phyloP scores from a whole-genome alignment of 257 asterid species.

The Ajuga chamaepitys region DNA sequence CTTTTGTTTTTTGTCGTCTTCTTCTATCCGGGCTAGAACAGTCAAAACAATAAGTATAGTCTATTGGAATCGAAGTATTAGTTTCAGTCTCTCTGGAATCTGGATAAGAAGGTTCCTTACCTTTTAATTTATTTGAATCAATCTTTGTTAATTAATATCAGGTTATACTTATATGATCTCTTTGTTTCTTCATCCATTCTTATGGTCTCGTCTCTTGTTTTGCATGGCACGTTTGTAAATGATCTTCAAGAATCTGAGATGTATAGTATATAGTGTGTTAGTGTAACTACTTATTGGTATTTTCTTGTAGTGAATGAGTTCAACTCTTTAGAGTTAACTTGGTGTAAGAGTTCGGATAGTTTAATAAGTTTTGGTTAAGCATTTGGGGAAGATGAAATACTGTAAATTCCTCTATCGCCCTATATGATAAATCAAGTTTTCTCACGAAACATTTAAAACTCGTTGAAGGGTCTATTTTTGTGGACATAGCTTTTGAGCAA shows the following conservation, averaged over 20 bases:
- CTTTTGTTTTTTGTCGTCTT: neutral
- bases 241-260: slow-evolving; percentile 8
- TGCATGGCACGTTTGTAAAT: neutral
- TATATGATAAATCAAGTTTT: neutral
- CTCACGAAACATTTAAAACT: slow-evolving; percentile 18
- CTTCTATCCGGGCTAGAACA: neutral
- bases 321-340: neutral
- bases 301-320: neutral
- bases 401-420: neutral
- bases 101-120: neutral
- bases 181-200: neutral
- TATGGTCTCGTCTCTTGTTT: neutral
- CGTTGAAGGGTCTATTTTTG: neutral
- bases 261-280: neutral
- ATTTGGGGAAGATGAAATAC: neutral
- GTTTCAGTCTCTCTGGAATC: neutral
- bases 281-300: neutral
- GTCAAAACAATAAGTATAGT: neutral
- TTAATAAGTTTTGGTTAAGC: neutral
- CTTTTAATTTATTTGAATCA: neutral
- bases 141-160: neutral
- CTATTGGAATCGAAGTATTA: neutral
- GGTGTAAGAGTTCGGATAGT: neutral
- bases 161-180: neutral
- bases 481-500: neutral